Base-by-base conservation (phyloP, 371 early-diverging fungal genomes). In the Circinella minor region DNA sequence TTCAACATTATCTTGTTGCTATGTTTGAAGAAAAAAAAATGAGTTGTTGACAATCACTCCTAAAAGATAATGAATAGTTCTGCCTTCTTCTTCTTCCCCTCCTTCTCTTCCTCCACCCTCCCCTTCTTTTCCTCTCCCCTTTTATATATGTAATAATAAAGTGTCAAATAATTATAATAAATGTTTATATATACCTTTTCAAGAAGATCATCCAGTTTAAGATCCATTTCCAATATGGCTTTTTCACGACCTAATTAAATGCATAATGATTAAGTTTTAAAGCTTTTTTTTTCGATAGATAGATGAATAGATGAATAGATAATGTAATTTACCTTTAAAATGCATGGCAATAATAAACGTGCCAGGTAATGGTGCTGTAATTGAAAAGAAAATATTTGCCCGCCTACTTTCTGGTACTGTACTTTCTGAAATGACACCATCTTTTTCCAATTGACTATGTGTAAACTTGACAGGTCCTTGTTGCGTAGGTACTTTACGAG, bases 201-300 rank as follows among this genome's bases (percentile, higher is more conserved):
- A 54, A 97, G 82, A 71, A 97, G 80, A 78, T 97, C 98, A 74
- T 97, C 98, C 43, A 97, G 83, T 69, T 95, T 94, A 73, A 97
- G 85, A 79, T 96, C 96, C 96, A 98, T 96, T 81, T 96, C 95
- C 68, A 98, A 77, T 65, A 98, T 95, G 1, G 98, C 92, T 74
- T 95, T 94, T 59, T 97, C 97, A 15, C 98, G 89, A 27, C 84
- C 93, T 75, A 43, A 61, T 36, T 0, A 4, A 61, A 27, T n/a
- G 14, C 2, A 27, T 27, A 27, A 27, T 27, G 0, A 27, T 27
- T 27, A 27, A 27, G 27, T 27, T 27, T 27, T n/a, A n/a, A n/a
- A n/a, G n/a, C n/a, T n/a, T 27, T 27, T 27, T 27, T 27, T 27
- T 27, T 27, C 27, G 27, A 27, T 27, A 27, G 27, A 27, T 27